Evolutionary conservation across 768 basidiomycete genomes (phyloP).

Genomic region (Trametes cinnabarina): DNA sequence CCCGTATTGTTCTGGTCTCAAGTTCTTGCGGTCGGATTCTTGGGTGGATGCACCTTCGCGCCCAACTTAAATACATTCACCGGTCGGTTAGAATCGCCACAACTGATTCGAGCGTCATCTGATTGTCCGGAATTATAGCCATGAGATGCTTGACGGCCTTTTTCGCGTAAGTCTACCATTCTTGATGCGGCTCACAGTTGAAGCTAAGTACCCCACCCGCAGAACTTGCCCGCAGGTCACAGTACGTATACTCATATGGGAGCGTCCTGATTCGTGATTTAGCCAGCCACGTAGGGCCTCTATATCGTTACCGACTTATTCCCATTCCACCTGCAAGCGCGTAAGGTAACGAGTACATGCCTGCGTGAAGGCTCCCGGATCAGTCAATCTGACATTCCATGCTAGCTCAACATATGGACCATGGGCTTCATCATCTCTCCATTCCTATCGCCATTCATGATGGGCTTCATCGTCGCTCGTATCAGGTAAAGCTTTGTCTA

Average conservation of each 20-base stretch:
- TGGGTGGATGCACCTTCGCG: slow-evolving; percentile 58
- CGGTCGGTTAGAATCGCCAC: slow-evolving; percentile 35
- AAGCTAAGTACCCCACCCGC: neutral
- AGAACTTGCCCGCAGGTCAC: slow-evolving; percentile 63
- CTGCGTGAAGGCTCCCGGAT: too few relatives aligned
- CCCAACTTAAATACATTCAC: slow-evolving; percentile 56
- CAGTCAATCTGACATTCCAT: too few relatives aligned
- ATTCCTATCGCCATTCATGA: slow-evolving; percentile 61
- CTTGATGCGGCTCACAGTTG: too few relatives aligned
- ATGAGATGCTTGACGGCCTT: slow-evolving; percentile 61
- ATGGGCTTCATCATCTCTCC: slow-evolving; percentile 71
- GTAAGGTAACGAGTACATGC: slow-evolving; percentile 43
- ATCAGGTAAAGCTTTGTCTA: slow-evolving; percentile 31
- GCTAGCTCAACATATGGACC: slow-evolving; percentile 66
- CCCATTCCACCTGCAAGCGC: slow-evolving; percentile 68
- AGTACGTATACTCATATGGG: slow-evolving; percentile 21
- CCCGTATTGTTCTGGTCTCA: slow-evolving; percentile 70
- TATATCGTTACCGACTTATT: slow-evolving; percentile 63
- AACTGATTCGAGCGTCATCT: neutral
- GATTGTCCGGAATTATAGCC: slow-evolving; percentile 29
- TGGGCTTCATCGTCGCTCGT: slow-evolving; percentile 65
- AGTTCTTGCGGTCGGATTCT: slow-evolving; percentile 56
- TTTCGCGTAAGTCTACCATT: slow-evolving; percentile 43
- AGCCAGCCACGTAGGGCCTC: slow-evolving; percentile 40
- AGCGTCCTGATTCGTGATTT: neutral